phyloP scores from a whole-genome alignment of 176 grass and related monocot species.

The Oryza australiensis region DNA sequence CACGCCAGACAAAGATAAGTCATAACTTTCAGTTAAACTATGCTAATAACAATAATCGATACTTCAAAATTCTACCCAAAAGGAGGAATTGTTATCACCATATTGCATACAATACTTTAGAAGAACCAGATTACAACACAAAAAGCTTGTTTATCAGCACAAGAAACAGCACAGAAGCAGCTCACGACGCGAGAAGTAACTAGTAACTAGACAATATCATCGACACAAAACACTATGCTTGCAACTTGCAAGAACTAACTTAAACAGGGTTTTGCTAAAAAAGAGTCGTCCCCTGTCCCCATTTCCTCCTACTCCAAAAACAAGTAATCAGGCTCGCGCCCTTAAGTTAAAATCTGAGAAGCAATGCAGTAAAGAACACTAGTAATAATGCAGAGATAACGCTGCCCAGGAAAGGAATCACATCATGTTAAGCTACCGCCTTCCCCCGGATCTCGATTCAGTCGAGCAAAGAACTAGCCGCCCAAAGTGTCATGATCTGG shows the following conservation, averaged over 20 bases:
- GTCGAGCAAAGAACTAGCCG: neutral
- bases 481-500: neutral
- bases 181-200: neutral
- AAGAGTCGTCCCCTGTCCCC: neutral
- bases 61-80: neutral
- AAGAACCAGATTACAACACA: neutral
- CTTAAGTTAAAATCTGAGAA: neutral
- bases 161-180: neutral
- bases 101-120: neutral
- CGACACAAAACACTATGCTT: neutral
- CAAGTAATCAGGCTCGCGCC: neutral
- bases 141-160: neutral
- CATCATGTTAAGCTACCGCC: neutral
- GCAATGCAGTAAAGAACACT: neutral
- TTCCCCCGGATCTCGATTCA: neutral
- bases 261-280: neutral
- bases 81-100: neutral
- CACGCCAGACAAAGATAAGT: neutral
- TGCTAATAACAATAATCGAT: neutral
- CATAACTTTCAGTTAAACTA: neutral
- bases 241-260: neutral
- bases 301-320: neutral
- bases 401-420: neutral
- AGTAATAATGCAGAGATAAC: neutral
- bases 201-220: conserved; percentile 1